Percentiles rank a stretch among this genome's conserved stretches.
phyloP scores from a whole-genome alignment of 495 filamentous ascomycete genomes.

The Aspergillus nanangensis region DNA sequence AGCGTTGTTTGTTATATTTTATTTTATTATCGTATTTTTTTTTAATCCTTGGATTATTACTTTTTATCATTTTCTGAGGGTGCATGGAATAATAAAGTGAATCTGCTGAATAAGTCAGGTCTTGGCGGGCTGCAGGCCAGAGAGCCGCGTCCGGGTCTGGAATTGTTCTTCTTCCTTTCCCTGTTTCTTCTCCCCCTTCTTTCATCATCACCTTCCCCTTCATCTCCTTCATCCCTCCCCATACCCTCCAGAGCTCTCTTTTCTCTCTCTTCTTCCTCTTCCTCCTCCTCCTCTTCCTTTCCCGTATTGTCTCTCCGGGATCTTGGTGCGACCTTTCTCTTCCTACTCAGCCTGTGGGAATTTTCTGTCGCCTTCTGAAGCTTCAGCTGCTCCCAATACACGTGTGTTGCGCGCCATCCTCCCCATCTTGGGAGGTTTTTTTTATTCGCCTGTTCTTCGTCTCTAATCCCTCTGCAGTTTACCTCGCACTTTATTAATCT shows the following conservation, averaged over 20 bases:
- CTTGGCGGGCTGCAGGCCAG: conserved; percentile 1
- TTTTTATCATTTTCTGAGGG: neutral
- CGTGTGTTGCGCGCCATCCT: conserved; percentile 5
- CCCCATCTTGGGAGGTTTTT: too few relatives aligned
- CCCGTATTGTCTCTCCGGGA: neutral
- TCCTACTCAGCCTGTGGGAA: conserved; percentile 3
- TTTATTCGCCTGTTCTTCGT: conserved; percentile 3
- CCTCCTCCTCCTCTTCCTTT: conserved; percentile 3
- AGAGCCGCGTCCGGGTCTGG: conserved; percentile 18
- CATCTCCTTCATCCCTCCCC: conserved; percentile 10
- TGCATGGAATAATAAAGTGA: too few relatives aligned
- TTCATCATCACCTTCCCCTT: conserved; percentile 20
- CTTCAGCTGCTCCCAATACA: neutral
- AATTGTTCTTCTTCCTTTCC: conserved; percentile 7
- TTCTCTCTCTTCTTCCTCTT: conserved; percentile 8
- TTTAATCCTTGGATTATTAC: conserved; percentile 1
- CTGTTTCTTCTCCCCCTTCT: conserved; percentile 17
- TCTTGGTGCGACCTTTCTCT: conserved; percentile 2
- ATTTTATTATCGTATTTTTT: conserved; percentile 4
- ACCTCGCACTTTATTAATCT: conserved; percentile 11
- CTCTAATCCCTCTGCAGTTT: conserved; percentile 13
- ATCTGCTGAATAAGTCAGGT: neutral
- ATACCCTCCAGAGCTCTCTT: neutral
- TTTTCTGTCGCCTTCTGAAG: conserved; percentile 7
- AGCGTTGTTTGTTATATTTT: conserved; percentile 6